phyloP scores from a whole-genome alignment of 169 alveolate species.

The Plasmodium knowlesi region DNA sequence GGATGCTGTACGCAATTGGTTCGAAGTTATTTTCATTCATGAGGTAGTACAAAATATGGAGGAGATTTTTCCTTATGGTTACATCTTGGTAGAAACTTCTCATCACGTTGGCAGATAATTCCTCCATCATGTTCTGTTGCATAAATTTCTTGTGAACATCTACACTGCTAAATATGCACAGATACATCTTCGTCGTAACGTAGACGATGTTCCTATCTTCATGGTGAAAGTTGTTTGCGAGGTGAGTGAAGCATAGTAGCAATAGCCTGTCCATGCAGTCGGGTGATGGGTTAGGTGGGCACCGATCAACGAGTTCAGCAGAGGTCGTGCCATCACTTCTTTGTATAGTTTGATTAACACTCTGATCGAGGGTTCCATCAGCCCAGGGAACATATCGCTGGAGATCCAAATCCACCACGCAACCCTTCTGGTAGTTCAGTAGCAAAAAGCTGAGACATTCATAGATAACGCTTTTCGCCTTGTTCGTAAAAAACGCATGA shows the following conservation, averaged over 20 bases:
- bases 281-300: not conserved
- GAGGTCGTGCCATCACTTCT: not conserved
- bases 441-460: conserved; percentile 54
- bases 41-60: conserved; percentile 16
- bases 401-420: not conserved
- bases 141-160: conserved; percentile 4
- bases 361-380: not conserved
- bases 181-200: conserved; percentile 7
- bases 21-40: conserved; percentile 33
- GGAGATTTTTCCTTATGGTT: conserved; percentile 29
- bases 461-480: conserved; percentile 43
- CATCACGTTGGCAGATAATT: not conserved
- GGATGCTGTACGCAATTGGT: not conserved
- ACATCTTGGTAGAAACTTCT: conserved; percentile 20
- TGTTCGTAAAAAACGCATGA: conserved; percentile 42
- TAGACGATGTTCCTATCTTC: conserved; percentile 54
- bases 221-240: not conserved
- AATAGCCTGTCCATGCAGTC: not conserved
- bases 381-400: not conserved
- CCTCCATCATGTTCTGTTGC: not conserved
- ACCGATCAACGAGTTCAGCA: not conserved
- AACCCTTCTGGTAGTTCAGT: conserved; percentile 16
- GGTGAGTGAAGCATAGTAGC: conserved; percentile 22
- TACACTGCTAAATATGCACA: not conserved
- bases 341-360: not conserved